Percentiles rank a stretch among this genome's conserved stretches.
phyloP scores from a whole-genome alignment of 148 eudicot species.

The Nepenthes mirabilis region DNA sequence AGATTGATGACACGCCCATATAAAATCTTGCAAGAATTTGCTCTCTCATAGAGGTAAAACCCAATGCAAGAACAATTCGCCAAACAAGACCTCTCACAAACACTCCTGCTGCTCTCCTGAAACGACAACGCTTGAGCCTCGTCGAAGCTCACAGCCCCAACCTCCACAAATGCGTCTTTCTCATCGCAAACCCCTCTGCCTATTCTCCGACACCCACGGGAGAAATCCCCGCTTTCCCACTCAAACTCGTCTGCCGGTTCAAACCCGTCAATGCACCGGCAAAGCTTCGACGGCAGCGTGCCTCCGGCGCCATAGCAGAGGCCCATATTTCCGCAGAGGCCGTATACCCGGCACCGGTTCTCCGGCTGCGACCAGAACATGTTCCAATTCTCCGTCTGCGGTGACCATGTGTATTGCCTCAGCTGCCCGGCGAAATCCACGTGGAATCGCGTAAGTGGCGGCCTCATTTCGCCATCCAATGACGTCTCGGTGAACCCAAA shows the following conservation, averaged over 20 bases:
- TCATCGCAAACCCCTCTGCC: conserved; percentile 14
- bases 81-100: conserved; percentile 47
- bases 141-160: conserved; percentile 43
- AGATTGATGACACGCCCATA: conserved; percentile 47
- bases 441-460: conserved; percentile 52
- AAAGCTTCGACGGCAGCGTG: conserved; percentile 13
- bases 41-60: conserved; percentile 19
- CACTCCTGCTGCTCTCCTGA: conserved; percentile 17
- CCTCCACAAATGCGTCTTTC: conserved; percentile 44
- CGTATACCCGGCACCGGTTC: conserved; percentile 37
- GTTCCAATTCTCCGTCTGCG: conserved; percentile 52
- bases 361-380: conserved; percentile 76
- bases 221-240: conserved; percentile 49
- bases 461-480: conserved; percentile 14
- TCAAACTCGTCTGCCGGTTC: conserved; percentile 24
- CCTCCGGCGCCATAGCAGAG: conserved; percentile 24
- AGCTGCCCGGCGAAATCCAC: conserved; percentile 38
- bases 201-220: conserved; percentile 43
- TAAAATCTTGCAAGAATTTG: conserved; percentile 32
- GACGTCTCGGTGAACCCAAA: conserved; percentile 53
- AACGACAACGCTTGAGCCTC: conserved; percentile 21
- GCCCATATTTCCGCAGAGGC: conserved; percentile 54
- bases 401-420: conserved; percentile 58
- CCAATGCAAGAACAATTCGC: conserved; percentile 63
- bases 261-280: conserved; percentile 45